Percentiles rank a stretch among this genome's conserved stretches.
These are phyloP conservation scores for Globisporangium apiculatum DNA, from an alignment of 352 stramenopile species.

Conservation along the genomic window DNA sequence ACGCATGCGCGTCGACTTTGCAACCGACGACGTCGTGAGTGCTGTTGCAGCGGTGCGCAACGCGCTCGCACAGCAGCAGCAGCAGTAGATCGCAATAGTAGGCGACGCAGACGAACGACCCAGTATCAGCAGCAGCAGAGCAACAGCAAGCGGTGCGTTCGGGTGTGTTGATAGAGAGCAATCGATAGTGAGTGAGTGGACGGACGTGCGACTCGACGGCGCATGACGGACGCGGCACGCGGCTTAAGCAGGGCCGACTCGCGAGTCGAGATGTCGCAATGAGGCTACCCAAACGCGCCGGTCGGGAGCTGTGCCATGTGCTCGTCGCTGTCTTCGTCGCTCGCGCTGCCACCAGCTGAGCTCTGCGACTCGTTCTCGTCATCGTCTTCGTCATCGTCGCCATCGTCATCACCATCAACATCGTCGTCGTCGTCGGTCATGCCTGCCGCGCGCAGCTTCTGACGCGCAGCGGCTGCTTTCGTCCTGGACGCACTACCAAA, in stretches of 20 bases:
- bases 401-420: constrained; percentile 24
- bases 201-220: no score
- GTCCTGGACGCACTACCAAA: constrained; percentile 10
- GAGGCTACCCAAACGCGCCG: constrained; percentile 40
- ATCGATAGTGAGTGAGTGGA: not conserved
- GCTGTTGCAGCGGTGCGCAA: constrained; percentile 26
- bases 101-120: not conserved
- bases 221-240: no score
- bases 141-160: not conserved
- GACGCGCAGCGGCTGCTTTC: constrained; percentile 8
- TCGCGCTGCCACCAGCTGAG: constrained; percentile 28
- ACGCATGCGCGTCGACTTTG: constrained; percentile 69
- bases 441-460: constrained; percentile 6
- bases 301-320: constrained; percentile 54
- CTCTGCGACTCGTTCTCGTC: constrained; percentile 31
- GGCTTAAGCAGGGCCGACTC: not conserved
- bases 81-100: not conserved
- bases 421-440: constrained; percentile 15
- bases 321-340: constrained; percentile 58
- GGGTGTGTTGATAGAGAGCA: constrained; percentile 1
- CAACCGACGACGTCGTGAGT: constrained; percentile 32
- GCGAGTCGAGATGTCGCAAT: not conserved
- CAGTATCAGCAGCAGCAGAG: not conserved
- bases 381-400: constrained; percentile 18
- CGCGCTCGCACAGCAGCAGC: constrained; percentile 2